Evolutionary conservation across 1,139 yeast genomes (phyloP), one percentile per base, ranked within the genome.

Genomic region (Candida sojae): DNA sequence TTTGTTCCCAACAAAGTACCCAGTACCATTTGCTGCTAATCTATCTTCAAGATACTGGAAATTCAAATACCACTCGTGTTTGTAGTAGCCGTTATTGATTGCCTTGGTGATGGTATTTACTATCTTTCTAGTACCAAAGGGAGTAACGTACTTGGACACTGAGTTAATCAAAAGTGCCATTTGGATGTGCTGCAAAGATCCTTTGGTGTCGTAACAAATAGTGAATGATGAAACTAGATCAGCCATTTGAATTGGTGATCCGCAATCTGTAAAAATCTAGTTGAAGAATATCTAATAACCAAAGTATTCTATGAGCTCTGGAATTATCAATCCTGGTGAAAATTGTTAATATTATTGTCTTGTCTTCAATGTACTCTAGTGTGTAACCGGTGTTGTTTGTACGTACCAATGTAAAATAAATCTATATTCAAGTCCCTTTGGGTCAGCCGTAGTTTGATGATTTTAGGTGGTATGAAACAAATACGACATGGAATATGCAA

Each of bases 231-330:
- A 65, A 64, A 0, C 84, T 45, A 75, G 70, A 56, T 80, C 84
- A 5, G 75, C 76, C 36, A 79, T 61, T 46, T 63, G 60, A 23
- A 69, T 45, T 48, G 64, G 60, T 36, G 60, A 61, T 37, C 68
- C 63, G 9, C 83, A 82, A 57, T 79, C 79, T 29, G 66, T 73
- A 48, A 66, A 71, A n/a, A 46, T 77, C 77, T 12, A 83, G 60
- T 29, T 72, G 70, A 13, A 83, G 64, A 45, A 79, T 75, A 50
- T 82, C 86, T 23, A 83, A 63, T 31, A 80, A 62, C 84, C 86
- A 82, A 39, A 78, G 57, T 13, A 82, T 69, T 47, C 87, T 68
- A 47, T 74, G 77, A 3, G 86, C 68, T 49, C 88, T 70, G 10
- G 86, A 80, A 35, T 75, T 69, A 54, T 78, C 75, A 52, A 82